These are phyloP conservation scores for Diaporthe amygdali DNA, from an alignment of 2,329 filamentous ascomycete genomes.

Conservation along the genomic window DNA sequence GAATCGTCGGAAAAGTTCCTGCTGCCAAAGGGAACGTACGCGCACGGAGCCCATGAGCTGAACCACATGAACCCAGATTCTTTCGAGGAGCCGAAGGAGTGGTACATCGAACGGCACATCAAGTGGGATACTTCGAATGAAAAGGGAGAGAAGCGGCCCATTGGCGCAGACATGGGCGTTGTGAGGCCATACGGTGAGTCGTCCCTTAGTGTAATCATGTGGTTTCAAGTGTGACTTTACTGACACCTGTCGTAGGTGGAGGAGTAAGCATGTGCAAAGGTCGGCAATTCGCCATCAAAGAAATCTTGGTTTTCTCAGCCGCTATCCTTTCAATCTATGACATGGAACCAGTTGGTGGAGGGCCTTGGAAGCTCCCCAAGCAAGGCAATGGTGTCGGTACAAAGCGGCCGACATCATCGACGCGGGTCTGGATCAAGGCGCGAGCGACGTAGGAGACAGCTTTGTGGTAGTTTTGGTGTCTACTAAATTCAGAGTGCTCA, in stretches of 20 bases:
- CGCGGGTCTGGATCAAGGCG: conserved; percentile 20
- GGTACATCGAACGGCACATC: conserved; percentile 40
- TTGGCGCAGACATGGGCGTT: conserved; percentile 31
- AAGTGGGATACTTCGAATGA: conserved; percentile 30
- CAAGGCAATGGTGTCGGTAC: conserved; percentile 12
- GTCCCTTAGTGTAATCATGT: neutral
- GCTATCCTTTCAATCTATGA: conserved; percentile 44
- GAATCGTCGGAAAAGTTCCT: conserved; percentile 32
- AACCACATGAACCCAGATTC: conserved; percentile 40
- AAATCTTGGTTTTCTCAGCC: conserved; percentile 40
- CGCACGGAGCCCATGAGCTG: conserved; percentile 39
- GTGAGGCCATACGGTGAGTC: conserved; percentile 41
- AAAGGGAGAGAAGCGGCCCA: conserved; percentile 30
- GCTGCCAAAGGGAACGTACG: conserved; percentile 41
- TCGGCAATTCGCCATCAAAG: conserved; percentile 36
- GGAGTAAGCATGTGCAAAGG: conserved; percentile 40
- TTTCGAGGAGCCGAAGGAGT: conserved; percentile 41
- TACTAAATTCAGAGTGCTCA: neutral
- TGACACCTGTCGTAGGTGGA: conserved; percentile 32
- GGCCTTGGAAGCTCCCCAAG: conserved; percentile 23
- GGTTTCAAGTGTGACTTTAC: neutral
- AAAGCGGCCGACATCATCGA: conserved; percentile 8
- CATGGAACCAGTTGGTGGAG: conserved; percentile 32
- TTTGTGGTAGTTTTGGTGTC: too few species aligned
- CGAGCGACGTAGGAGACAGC: neutral